Evolutionary conservation across 78 protist genomes (phyloP).

Genomic region (Salpingoeca rosetta): DNA sequence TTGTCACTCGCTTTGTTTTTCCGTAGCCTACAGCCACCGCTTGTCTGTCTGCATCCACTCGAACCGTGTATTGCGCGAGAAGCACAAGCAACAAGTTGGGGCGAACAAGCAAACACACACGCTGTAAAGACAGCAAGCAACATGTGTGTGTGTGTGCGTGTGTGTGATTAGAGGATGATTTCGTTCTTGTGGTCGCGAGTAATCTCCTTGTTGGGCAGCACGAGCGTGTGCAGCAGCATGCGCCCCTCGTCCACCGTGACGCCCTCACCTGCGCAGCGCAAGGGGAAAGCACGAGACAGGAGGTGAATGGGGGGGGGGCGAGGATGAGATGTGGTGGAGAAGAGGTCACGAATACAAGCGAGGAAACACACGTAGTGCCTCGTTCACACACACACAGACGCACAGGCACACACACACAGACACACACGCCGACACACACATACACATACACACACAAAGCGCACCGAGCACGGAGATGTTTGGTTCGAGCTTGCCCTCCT

Average conservation of each 20-base stretch:
- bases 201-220: conserved; percentile 18
- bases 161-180: conserved; percentile 4
- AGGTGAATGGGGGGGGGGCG: background rate
- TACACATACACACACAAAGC: background rate
- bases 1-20: too few relatives aligned
- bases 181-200: background rate
- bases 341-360: background rate
- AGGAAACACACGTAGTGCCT: background rate
- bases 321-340: background rate
- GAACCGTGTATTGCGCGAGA: too few relatives aligned
- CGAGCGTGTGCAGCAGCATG: conserved; percentile 9
- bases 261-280: conserved; percentile 9
- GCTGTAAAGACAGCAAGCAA: too few relatives aligned
- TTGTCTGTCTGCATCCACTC: too few relatives aligned
- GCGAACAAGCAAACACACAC: background rate
- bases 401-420: background rate
- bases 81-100: too few relatives aligned
- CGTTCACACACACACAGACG: background rate
- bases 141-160: too few relatives aligned
- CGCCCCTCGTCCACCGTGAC: conserved; percentile 4
- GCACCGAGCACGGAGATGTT: background rate
- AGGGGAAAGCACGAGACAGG: background rate
- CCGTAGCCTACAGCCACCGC: too few relatives aligned
- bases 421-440: background rate
- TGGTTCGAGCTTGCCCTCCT: background rate